phyloP scores from a whole-genome alignment of 2,329 filamentous ascomycete species.

The Gyromitra esculenta region DNA sequence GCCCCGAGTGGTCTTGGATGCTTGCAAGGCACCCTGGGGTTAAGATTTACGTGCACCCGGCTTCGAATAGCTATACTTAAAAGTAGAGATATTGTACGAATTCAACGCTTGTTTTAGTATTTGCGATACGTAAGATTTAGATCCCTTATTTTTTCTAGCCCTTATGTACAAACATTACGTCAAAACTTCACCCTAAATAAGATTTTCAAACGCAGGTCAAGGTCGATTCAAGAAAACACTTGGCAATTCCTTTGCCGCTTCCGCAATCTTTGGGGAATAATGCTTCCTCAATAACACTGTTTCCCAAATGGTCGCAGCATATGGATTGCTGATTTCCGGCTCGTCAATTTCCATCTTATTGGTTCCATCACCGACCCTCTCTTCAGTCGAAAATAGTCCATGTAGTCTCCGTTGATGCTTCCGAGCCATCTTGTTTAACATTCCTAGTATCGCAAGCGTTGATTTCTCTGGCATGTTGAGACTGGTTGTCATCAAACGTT shows the following conservation, averaged over 20 bases:
- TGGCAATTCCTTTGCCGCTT: conserved; percentile 75
- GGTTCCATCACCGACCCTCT: conserved; percentile 87
- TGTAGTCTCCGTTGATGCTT: conserved; percentile 83
- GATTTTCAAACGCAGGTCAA: conserved; percentile 1
- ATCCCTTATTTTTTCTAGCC: not conserved
- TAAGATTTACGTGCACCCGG: not conserved
- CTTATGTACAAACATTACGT: conserved; percentile 14
- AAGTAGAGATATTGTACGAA: not conserved
- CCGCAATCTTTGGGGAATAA: conserved; percentile 85
- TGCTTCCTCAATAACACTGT: conserved; percentile 85
- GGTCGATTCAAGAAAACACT: conserved; percentile 63
- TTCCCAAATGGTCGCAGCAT: conserved; percentile 91
- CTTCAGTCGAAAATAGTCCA: conserved; percentile 93
- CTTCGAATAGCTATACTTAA: not conserved
- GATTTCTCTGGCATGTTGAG: conserved; percentile 93
- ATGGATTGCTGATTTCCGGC: conserved; percentile 88
- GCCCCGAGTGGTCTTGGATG: conserved; percentile 20
- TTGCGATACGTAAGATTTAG: not conserved
- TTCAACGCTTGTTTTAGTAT: too few relatives aligned
- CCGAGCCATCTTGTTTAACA: conserved; percentile 81
- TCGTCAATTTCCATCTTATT: conserved; percentile 78
- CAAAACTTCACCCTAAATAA: not conserved
- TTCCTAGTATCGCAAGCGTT: conserved; percentile 77
- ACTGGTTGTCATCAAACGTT: conserved; percentile 83
- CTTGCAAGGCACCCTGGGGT: not conserved